Evolutionary conservation across 2,329 filamentous ascomycete species (phyloP).

Genomic region (Stromatinia cepivora): DNA sequence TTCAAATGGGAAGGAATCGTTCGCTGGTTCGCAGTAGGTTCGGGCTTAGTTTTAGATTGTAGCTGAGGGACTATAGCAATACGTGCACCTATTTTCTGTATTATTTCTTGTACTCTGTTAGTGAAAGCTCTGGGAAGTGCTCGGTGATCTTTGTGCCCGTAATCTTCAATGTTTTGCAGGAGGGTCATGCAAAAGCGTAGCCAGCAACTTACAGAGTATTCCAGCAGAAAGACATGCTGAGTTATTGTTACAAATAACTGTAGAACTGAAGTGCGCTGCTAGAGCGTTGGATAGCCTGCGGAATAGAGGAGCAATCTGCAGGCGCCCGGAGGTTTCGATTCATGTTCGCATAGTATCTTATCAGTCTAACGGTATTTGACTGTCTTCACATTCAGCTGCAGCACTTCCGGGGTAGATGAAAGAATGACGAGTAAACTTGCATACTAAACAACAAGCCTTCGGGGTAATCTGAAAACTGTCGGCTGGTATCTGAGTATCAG

Average conservation of each 20-base stretch:
- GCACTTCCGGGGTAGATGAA: accelerated
- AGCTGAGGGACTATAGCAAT: too few species aligned
- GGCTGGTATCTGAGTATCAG: not conserved
- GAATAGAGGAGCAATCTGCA: too few species aligned
- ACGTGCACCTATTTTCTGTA: too few species aligned
- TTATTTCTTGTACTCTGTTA: not conserved
- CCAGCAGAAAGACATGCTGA: accelerated
- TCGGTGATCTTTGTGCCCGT: not conserved
- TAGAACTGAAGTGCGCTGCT: not conserved
- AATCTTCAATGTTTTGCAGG: not conserved
- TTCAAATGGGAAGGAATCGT: not conserved
- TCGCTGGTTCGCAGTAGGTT: not conserved
- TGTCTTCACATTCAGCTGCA: too few species aligned
- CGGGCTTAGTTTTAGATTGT: not conserved
- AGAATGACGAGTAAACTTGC: not conserved
- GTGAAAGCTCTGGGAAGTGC: not conserved
- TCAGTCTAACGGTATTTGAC: accelerated
- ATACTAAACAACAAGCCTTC: not conserved
- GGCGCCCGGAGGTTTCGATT: too few species aligned
- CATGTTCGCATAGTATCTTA: not conserved
- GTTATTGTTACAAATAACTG: not conserved
- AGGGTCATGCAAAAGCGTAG: not conserved
- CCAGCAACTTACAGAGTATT: not conserved
- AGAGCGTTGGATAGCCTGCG: not conserved
- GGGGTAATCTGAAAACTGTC: not conserved